These are phyloP conservation scores for Patellifolia procumbens DNA, from an alignment of 179 eudicot genomes.

Conservation along the genomic window DNA sequence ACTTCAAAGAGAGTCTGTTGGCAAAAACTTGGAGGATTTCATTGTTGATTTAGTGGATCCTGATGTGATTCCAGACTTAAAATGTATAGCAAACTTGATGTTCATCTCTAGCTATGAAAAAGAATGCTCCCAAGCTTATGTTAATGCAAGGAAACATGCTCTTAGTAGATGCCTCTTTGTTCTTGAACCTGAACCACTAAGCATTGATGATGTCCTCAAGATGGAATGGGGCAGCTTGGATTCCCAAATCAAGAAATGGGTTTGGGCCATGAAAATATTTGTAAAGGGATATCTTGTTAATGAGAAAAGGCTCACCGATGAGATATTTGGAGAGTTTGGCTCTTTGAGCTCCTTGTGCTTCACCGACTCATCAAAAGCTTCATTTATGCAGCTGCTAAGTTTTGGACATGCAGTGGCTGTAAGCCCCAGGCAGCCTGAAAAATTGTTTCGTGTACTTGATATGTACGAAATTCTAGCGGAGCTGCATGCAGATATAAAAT, in stretches of 20 bases:
- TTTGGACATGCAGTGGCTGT: slow-evolving; percentile 77
- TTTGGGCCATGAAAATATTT: slow-evolving; percentile 49
- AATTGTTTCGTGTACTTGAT: slow-evolving; percentile 55
- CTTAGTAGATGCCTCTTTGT: slow-evolving; percentile 46
- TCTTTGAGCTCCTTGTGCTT: slow-evolving; percentile 40
- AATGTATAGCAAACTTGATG: slow-evolving; percentile 60
- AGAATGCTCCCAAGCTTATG: slow-evolving; percentile 54
- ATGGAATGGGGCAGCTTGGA: slow-evolving; percentile 63
- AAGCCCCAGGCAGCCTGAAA: slow-evolving; percentile 54
- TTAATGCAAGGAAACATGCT: slow-evolving; percentile 45
- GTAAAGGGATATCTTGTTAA: slow-evolving; percentile 54
- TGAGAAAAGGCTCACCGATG: slow-evolving; percentile 52
- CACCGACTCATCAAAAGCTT: slow-evolving; percentile 46
- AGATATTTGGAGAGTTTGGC: slow-evolving; percentile 50
- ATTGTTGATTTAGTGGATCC: slow-evolving; percentile 57
- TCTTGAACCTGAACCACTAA: slow-evolving; percentile 46
- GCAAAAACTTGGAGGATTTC: slow-evolving; percentile 34
- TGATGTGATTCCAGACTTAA: slow-evolving; percentile 49
- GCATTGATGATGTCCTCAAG: slow-evolving; percentile 63
- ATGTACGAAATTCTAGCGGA: slow-evolving; percentile 60
- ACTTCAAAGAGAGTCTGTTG: slow-evolving; percentile 25
- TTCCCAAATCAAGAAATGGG: slow-evolving; percentile 65
- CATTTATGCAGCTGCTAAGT: slow-evolving; percentile 53
- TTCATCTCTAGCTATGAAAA: slow-evolving; percentile 47
- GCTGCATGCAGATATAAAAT: slow-evolving; percentile 44